phyloP scores from a whole-genome alignment of 768 basidiomycete genomes.

The Boletus speciosus region DNA sequence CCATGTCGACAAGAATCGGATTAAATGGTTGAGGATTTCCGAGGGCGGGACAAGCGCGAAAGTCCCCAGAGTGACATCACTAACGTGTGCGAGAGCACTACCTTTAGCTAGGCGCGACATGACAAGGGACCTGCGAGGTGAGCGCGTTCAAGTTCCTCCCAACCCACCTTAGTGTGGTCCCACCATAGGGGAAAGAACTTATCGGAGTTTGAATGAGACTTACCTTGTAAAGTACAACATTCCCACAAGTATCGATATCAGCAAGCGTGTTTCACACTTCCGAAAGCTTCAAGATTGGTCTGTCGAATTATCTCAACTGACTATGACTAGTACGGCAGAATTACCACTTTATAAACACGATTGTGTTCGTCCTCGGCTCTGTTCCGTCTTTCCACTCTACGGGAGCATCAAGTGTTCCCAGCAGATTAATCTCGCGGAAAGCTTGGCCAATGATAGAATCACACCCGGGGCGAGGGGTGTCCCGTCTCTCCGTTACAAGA shows the following conservation, averaged over 20 bases:
- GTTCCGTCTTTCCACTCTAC: background rate
- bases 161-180: too few relatives aligned
- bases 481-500: background rate
- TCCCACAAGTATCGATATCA: too few relatives aligned
- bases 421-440: background rate
- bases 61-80: slow-evolving; percentile 60
- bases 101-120: slow-evolving; percentile 56
- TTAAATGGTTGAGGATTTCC: slow-evolving; percentile 64
- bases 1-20: slow-evolving; percentile 79
- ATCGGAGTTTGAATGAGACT: background rate
- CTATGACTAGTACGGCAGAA: background rate
- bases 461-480: too few relatives aligned
- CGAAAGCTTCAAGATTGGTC: too few relatives aligned
- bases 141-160: too few relatives aligned
- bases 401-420: background rate
- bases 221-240: too few relatives aligned
- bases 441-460: background rate
- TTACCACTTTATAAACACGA: background rate
- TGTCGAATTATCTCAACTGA: background rate
- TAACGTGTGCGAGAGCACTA: slow-evolving; percentile 48
- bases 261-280: too few relatives aligned
- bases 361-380: background rate
- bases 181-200: too few relatives aligned
- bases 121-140: background rate
- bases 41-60: slow-evolving; percentile 59